Percentiles rank a stretch among this genome's conserved stretches.
phyloP scores from a whole-genome alignment of 208 protist genomes.

The Naegleria fowleri region DNA sequence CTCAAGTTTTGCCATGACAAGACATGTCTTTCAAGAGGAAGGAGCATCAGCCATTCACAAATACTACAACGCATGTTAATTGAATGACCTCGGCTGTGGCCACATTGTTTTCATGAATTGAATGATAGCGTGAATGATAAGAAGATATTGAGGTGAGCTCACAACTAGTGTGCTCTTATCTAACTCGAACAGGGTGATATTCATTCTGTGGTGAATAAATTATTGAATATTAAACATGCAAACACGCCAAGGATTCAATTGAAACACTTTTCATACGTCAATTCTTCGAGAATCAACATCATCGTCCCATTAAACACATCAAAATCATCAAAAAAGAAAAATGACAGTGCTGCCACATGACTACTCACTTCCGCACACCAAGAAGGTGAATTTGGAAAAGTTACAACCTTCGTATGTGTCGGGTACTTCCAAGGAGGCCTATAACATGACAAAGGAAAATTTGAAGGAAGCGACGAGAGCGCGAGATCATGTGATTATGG shows the following conservation, averaged over 20 bases:
- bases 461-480: background rate
- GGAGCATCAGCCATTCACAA: background rate
- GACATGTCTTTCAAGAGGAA: background rate
- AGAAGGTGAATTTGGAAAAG: background rate
- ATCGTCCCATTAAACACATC: no score
- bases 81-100: no score
- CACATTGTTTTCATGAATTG: no score
- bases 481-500: background rate
- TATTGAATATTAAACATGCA: no score
- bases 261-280: no score
- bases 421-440: background rate
- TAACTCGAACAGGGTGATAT: no score
- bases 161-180: no score
- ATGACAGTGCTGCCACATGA: background rate
- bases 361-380: background rate
- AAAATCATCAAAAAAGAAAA: background rate
- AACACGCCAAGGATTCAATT: no score
- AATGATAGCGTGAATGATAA: no score
- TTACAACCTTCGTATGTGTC: background rate
- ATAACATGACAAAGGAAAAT: background rate
- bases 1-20: background rate
- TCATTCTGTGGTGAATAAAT: no score
- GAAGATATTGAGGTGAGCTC: no score
- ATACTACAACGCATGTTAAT: background rate
- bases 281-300: no score